Percentiles rank a stretch among this genome's conserved stretches.
These are phyloP conservation scores for Candida namnaoensis DNA, from an alignment of 805 yeast species.

Conservation along the genomic window DNA sequence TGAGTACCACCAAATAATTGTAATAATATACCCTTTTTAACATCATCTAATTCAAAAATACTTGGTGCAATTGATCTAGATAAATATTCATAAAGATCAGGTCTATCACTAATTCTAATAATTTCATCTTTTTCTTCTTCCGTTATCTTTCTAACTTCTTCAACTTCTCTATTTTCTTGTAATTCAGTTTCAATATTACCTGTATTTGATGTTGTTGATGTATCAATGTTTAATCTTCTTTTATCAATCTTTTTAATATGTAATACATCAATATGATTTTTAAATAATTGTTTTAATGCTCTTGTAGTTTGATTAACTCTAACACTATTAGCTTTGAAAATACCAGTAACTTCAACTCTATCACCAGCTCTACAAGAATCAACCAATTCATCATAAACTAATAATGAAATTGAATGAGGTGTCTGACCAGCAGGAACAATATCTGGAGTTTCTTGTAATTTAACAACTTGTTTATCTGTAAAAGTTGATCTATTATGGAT, in stretches of 20 bases:
- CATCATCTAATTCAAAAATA: slow-evolving; percentile 92
- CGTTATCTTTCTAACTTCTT: slow-evolving; percentile 63
- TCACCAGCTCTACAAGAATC: slow-evolving; percentile 96
- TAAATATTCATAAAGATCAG: slow-evolving; percentile 76
- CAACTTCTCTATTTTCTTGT: slow-evolving; percentile 60
- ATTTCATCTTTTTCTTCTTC: slow-evolving; percentile 65
- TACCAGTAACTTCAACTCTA: slow-evolving; percentile 90
- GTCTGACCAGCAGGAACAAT: slow-evolving; percentile 97
- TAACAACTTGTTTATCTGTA: slow-evolving; percentile 92
- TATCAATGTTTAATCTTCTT: slow-evolving; percentile 73
- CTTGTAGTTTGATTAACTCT: slow-evolving; percentile 81
- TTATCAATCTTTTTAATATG: slow-evolving; percentile 84
- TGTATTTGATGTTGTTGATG: slow-evolving; percentile 45
- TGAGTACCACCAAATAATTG: slow-evolving; percentile 96
- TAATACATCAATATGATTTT: slow-evolving; percentile 90
- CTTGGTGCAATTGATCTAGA: slow-evolving; percentile 96
- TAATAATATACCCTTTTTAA: slow-evolving; percentile 86
- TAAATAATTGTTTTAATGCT: slow-evolving; percentile 74
- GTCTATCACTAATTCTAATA: slow-evolving; percentile 50
- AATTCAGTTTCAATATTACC: slow-evolving; percentile 32
- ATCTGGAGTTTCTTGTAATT: slow-evolving; percentile 94
- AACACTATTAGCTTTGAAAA: slow-evolving; percentile 88
- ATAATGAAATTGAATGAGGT: slow-evolving; percentile 89
- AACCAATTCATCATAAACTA: slow-evolving; percentile 93
- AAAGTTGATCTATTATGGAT: slow-evolving; percentile 89